A percentile compares a stretch with the other conserved stretches of the same genome.
These are phyloP conservation scores for Amylocystis lapponica DNA, from an alignment of 768 basidiomycete species.

Conservation along the genomic window DNA sequence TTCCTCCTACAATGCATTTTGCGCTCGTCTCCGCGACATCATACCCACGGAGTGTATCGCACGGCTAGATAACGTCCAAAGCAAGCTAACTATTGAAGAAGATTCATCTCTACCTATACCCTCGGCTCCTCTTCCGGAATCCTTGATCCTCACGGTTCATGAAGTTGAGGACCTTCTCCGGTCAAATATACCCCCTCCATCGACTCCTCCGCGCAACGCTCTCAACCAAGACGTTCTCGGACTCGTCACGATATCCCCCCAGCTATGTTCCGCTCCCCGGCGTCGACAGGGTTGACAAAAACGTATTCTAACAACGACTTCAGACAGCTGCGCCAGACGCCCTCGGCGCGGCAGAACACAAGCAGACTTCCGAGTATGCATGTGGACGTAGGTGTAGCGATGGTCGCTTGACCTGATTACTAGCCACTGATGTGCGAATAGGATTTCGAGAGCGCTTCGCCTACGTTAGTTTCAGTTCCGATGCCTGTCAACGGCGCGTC, in stretches of 20 bases:
- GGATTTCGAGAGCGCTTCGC: conserved; percentile 31
- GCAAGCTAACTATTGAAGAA: conserved; percentile 21
- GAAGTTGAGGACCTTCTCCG: conserved; percentile 45
- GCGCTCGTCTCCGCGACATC: conserved; percentile 30
- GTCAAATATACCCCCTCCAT: conserved; percentile 33
- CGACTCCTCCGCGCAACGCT: conserved; percentile 47
- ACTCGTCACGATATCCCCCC: conserved; percentile 62
- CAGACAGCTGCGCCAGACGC: conserved; percentile 61
- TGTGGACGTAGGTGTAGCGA: conserved; percentile 52
- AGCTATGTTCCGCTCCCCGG: conserved; percentile 63
- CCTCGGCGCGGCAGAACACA: conserved; percentile 73
- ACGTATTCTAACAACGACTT: conserved; percentile 81
- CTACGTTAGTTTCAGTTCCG: conserved; percentile 21
- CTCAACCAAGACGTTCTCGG: conserved; percentile 56
- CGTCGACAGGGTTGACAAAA: conserved; percentile 75
- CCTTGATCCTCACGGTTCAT: conserved; percentile 30
- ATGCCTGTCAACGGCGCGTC: no score
- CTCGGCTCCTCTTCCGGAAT: conserved; percentile 32
- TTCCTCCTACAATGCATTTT: conserved; percentile 43
- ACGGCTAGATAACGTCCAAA: conserved; percentile 28
- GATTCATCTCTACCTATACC: conserved; percentile 1
- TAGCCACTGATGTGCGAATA: conserved; percentile 12
- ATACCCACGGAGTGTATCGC: conserved; percentile 23
- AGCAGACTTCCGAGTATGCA: conserved; percentile 85
- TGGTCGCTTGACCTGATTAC: conserved; percentile 20